Evolutionary conservation across 2,329 filamentous ascomycete genomes (phyloP), one percentile per base, ranked within the genome.

Genomic region (Botrytis cinerea): DNA sequence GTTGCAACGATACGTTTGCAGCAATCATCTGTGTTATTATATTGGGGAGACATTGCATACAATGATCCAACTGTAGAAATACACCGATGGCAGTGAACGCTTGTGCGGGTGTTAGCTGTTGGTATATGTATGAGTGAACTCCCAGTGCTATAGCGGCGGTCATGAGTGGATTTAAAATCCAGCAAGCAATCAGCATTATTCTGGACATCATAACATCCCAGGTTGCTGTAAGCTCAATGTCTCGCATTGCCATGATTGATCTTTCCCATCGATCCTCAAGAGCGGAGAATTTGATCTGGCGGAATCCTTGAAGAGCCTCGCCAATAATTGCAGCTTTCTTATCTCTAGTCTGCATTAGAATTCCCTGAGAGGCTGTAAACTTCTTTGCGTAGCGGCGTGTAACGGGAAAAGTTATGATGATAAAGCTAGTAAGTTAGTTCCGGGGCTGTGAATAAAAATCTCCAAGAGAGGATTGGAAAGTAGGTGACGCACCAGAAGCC

Each of bases 241-340:
- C 87, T 77, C 93, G 86, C 20, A 89, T 87, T 75, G 86, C 81
- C 75, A 86, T 81, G 79, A 95, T 92, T 74, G 90, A 91, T 25
- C 86, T 84, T 81, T 93, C 89, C 92, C 93, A 95, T 77, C 92
- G 87, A n/a, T 85, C 83, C 81, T 95, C 93, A 4, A 93, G 82
- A 0, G 92, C 92, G 0, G 92, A 91, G 77, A 95, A 94, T 80
- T 95, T 95, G 83, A 95, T 93, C 80, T 95, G 93, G 2, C 92
- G 88, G 75, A 95, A 94, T 7, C 93, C 92, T 75, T 92, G 88
- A 0, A 95, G 83, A 0, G 90, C 91, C 80, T 95, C 93, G 1
- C 91, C 92, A 48, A 95, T 86, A 22, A 93, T 86, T 1, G 87
- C 90, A 81, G 93, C 86, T 82, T 94, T 94, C 74, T 90, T 86